Evolutionary conservation across 139 green algal genomes (phyloP), one percentile per base, ranked within the genome.

Genomic region (Ettlia oleoabundans): DNA sequence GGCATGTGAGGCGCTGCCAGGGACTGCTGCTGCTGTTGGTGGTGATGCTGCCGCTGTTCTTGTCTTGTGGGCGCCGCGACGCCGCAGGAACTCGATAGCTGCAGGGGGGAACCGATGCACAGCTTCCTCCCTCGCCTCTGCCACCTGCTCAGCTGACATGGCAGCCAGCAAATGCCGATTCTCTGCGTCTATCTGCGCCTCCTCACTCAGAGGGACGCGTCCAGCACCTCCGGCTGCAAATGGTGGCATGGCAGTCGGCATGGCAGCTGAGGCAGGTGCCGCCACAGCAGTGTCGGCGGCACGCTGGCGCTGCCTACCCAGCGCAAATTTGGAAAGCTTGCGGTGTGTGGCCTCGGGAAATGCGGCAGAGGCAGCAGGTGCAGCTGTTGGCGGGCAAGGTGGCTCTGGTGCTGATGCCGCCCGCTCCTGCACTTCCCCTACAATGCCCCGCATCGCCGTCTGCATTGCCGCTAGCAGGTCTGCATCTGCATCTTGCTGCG

Each of bases 301-400:
- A n/a, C 47, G 55, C 64, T 66, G 71, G 15, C 33, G 40, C 58
- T 80, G 65, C 40, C 85, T 52, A 4, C 41, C 79, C 47, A 89
- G 65, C 0, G 84, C 66, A 83, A 90, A 90, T 47, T 85, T 87
- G 37, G 86, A 90, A 21, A 62, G 35, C 51, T 61, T 74, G 51
- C 86, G 84, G 79, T 90, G 86, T 30, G 77, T 70, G 21, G 86
- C 86, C 32, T 71, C 35, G 2, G 86, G 86, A 53, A 90, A 90
- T n/a, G 84, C 41, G 51, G 71, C 52, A 5, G 65, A 7, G 7
- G 70, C 9, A 1, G 47, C 28, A 15, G 26, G 5, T 18, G 58
- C 37, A 15, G 69, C 47, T 0, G 9, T 32, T 1, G 40, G 38
- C 71, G 79, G 35, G 30, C 13, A 8, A 24, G 51, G 73, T 30